These are phyloP conservation scores for Pilobolus umbonatus DNA, from an alignment of 192 early-diverging fungal species.

Conservation along the genomic window DNA sequence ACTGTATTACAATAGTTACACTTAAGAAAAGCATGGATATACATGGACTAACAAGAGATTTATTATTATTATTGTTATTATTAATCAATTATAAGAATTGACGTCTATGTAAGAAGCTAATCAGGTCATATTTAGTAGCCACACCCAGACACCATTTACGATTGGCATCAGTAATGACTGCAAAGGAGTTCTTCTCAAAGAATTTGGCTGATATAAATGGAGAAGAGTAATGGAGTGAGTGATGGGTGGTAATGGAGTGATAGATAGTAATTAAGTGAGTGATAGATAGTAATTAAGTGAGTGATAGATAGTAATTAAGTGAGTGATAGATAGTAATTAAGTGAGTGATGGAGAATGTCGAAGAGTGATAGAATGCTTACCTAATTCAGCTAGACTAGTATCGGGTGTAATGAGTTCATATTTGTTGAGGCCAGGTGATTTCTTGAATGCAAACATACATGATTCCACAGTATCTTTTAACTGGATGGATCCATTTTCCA, in stretches of 20 bases:
- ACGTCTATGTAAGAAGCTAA: constrained; percentile 65
- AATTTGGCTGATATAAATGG: constrained; percentile 51
- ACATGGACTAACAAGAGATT: too few species aligned
- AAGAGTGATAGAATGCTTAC: constrained; percentile 11
- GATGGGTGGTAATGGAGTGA: background rate
- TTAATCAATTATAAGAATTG: constrained; percentile 22
- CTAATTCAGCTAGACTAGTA: constrained; percentile 70
- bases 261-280: background rate
- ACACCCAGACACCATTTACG: constrained; percentile 80
- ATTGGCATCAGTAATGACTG: constrained; percentile 74
- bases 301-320: background rate
- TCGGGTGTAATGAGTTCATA: constrained; percentile 79
- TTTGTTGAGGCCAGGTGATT: constrained; percentile 20
- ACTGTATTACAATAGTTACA: too few species aligned
- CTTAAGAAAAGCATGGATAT: too few species aligned
- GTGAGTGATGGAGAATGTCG: background rate
- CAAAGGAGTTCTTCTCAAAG: constrained; percentile 80
- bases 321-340: background rate
- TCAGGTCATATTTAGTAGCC: constrained; percentile 72
- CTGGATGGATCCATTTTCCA: constrained; percentile 48
- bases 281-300: background rate
- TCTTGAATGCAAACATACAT: constrained; percentile 66
- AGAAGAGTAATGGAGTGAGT: background rate
- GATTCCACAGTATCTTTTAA: constrained; percentile 45
- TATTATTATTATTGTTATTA: background rate